Evolutionary conservation across 169 alveolate species (phyloP).

Genomic region (Plasmodium vivax): DNA sequence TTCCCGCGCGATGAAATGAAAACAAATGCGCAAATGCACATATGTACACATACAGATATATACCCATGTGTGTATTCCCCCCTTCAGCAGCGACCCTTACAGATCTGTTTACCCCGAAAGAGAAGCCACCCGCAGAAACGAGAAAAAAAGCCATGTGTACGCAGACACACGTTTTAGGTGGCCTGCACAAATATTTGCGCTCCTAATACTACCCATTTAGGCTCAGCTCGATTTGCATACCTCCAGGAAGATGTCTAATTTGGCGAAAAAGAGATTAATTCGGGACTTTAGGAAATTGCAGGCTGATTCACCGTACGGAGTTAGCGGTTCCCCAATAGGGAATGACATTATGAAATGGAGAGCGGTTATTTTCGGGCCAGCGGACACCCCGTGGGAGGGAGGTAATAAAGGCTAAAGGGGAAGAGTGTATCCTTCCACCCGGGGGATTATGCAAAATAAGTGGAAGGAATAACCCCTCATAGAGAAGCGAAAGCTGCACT

Average conservation of each 20-base stretch:
- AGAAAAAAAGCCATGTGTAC: background rate
- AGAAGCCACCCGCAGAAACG: background rate
- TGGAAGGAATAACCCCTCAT: conserved; percentile 1
- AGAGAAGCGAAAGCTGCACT: background rate
- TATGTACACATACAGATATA: background rate
- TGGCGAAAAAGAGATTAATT: conserved; percentile 89
- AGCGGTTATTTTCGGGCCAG: conserved; percentile 98
- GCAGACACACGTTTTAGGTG: background rate
- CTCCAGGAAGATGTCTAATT: conserved; percentile 61
- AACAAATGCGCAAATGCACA: background rate
- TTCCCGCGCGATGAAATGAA: background rate
- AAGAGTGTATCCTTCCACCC: background rate
- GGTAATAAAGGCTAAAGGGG: conserved; percentile 80
- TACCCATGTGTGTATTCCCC: background rate
- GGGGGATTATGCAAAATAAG: conserved; percentile 58
- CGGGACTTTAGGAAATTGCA: conserved; percentile 94
- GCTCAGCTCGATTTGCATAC: background rate
- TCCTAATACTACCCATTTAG: background rate
- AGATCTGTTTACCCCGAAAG: background rate
- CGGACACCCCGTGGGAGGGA: conserved; percentile 98
- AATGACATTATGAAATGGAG: conserved; percentile 96
- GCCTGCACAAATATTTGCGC: background rate
- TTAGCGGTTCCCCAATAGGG: conserved; percentile 96
- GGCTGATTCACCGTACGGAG: conserved; percentile 93
- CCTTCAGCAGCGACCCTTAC: background rate